Base-by-base conservation (phyloP, 2,329 filamentous ascomycete species). In the Botrytis squamosa region DNA sequence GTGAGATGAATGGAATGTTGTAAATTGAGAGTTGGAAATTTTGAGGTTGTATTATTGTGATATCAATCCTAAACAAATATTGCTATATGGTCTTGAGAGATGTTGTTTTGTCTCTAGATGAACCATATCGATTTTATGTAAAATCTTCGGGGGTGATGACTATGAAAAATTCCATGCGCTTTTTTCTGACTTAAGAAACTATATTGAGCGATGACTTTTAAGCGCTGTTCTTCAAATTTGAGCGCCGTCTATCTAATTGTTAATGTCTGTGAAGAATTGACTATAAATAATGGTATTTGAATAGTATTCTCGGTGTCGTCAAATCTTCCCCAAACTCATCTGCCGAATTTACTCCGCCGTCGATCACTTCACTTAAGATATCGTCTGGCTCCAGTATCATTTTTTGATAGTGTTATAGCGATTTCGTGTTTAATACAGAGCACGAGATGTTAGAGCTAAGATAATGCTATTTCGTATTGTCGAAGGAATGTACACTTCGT, bases 71-170 rank as follows among this genome's bases (percentile, higher is more conserved):
- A 3, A 14, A 52, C 4, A n/a, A 0, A 52, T 52, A n/a, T 2
- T n/a, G 4, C 4, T 14, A 38, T 6, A 40, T 38, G 22, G 12
- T 38, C 12, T 40, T 38, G 36, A 25, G 20, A 0, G 0, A 22
- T 38, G 36, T 25, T 38, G 5, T 7, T 16, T 25, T 25, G 22
- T 38, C 22, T 9, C 14, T 25, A n/a, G 20, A 16, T 38, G 6
- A 12, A 16, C 0, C 33, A 38, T 25, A 6, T 8, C 2, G 59
- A 25, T 25, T 2, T 2, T 4, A 3, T 20, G 8, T 6, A 59
- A 20, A 59, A 10, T 8, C 3, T 3, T 16, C 10, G 4, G 12
- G 12, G 18, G 22, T 22, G 7, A 38, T 2, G 4, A 0, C 14
- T 9, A 29, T 4, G 14, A 60, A 14, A 38, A 62, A 4, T 0